Base-by-base conservation (phyloP, 129 eudicot genomes). In the Heracleum sosnowskyi region DNA sequence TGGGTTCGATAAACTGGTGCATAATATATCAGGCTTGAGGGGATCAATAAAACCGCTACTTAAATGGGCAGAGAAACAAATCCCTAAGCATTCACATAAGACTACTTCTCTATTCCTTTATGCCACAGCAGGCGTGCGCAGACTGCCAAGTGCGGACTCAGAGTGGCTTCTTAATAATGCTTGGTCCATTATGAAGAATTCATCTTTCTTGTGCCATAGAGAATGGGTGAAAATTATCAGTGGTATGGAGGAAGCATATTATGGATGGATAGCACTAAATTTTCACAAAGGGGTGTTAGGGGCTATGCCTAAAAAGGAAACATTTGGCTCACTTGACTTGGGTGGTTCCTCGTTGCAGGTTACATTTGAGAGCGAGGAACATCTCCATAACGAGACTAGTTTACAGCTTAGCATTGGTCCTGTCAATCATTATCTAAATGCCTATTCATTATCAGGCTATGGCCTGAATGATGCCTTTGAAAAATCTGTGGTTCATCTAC, bases 341-440 rank as follows among this genome's bases (percentile, higher is more conserved):
- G 99, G 99, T 82, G 99, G 99, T 77, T 96, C 99, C 35, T 96
- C 99, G 0, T 79, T 96, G 73, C 99, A 96, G 76, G 97, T 96
- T 73, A 96, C 99, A 60, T 96, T 96, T 82, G 99, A 96, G 87
- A 87, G 83, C 41, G 74, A 88, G 31, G 86, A 85, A 40, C 80
- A 77, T 55, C 63, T 80, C 28, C 84, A 78, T 63, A 89, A 87
- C 5, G 88, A 90, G 74, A 86, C 95, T 37, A 89, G 92, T 84
- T 84, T 96, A 83, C 82, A 90, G 73, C 89, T 96, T 17, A 89
- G 84, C 81, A 90, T 96, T 29, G 99, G 99, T 69, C 85, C 94
- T 31, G 97, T 90, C 40, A 89, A 85, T 70, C 97, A 96, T 88
- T 96, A 85, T 82, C 84, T 96, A 8, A 96, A 78, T 81, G 99